Evolutionary conservation across 2,329 filamentous ascomycete species (phyloP), one percentile per base, ranked within the genome.

Genomic region (Pseudocercospora fijiensis): DNA sequence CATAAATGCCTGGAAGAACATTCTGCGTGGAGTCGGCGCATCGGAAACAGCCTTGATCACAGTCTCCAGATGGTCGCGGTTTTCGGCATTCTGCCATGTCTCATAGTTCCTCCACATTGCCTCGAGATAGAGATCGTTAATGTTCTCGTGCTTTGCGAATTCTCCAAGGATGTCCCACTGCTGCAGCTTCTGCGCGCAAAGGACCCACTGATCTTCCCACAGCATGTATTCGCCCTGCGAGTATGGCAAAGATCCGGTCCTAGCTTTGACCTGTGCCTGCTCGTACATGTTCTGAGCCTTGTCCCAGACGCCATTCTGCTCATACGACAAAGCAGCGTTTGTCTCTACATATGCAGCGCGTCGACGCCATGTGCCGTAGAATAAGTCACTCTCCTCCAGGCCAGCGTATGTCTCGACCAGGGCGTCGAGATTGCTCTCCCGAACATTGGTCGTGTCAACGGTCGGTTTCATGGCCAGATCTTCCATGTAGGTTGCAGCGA

Each of bases 1-100:
- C 90, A 97, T 96, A 80, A 99, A 99, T 0, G 94, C 92, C 76
- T 97, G 93, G 87, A 99, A 99, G 83, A 99, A 99, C 45, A 92
- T 90, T 60, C 95, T 86, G 64, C 95, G 85, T 22, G 95, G 93
- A 0, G 96, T 99, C 1, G 96, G 95, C 0, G 96, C 94, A 77
- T 99, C 95, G 81, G 96, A 97, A 18, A 99, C 90, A 56, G 93
- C 94, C 80, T 98, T 98, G 78, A 99, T 96, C 61, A 97, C 88
- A 60, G 88, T 90, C 72, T 98, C 94, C 41, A 99, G 83, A 71
- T 94, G 91, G 69, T 98, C 94, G 28, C 93, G 88, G 70, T 93
- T 91, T 66, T 92, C 90, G 53, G 88, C 84, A 47, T 88, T 91
- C 73, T 91, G 90, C 95, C 96, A 99, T 78, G 93, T 94, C 66